Percentiles rank a stretch among this genome's conserved stretches.
These are phyloP conservation scores for Rhynchosporium graminicola DNA, from an alignment of 2,329 filamentous ascomycete species.

Conservation along the genomic window DNA sequence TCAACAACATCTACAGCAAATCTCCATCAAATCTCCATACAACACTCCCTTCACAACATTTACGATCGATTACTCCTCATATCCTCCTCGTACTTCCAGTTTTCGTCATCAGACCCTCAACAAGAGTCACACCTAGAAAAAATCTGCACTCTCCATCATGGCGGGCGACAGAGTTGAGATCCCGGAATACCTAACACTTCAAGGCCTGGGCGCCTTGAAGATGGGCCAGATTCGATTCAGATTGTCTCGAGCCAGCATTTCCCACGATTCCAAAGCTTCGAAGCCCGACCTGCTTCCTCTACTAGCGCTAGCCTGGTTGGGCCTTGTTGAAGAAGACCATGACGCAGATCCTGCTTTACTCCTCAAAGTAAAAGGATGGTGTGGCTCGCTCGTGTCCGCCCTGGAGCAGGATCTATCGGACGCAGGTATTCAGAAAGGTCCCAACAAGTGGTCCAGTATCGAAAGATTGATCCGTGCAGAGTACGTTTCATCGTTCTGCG, in stretches of 20 bases:
- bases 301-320: not conserved
- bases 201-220: not conserved
- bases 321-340: not conserved
- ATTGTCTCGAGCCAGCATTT: not conserved
- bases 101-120: not conserved
- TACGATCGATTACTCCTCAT: not conserved
- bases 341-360: constrained; percentile 7
- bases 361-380: constrained; percentile 4
- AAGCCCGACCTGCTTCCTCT: constrained; percentile 5
- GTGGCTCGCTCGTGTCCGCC: not conserved
- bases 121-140: not conserved
- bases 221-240: not conserved
- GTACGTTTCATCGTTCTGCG: not conserved
- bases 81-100: not conserved
- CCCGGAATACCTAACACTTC: not conserved
- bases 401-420: not conserved
- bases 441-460: constrained; percentile 7
- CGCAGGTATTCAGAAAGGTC: not conserved
- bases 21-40: not conserved
- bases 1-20: not conserved
- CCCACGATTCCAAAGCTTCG: not conserved
- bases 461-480: constrained; percentile 9
- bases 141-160: not conserved
- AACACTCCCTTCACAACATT: not conserved
- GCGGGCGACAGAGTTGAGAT: not conserved